These are phyloP conservation scores for Rutidosis leptorrhynchoides DNA, from an alignment of 129 eudicot genomes.

Conservation along the genomic window DNA sequence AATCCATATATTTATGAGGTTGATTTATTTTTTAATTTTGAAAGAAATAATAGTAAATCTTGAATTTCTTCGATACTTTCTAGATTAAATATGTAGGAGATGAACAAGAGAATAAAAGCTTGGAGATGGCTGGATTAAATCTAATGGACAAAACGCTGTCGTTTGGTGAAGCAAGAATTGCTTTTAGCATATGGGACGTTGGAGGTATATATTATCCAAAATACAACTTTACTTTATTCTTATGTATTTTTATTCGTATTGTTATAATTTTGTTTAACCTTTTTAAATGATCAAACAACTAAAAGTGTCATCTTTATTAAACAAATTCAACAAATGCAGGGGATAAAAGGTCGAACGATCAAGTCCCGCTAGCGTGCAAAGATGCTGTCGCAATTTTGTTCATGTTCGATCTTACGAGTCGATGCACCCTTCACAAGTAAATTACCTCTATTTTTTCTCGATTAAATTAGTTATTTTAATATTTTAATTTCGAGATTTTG, in stretches of 20 bases:
- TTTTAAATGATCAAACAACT: not conserved
- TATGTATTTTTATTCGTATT: not conserved
- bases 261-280: not conserved
- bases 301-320: not conserved
- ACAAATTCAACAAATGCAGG: constrained; percentile 40
- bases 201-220: constrained; percentile 64
- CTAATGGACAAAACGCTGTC: constrained; percentile 62
- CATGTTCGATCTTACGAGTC: constrained; percentile 96
- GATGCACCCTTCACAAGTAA: constrained; percentile 84
- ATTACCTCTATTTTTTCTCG: not conserved
- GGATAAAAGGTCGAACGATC: constrained; percentile 65
- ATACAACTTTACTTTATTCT: not conserved
- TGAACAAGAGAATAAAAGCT: constrained; percentile 56
- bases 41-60: not conserved
- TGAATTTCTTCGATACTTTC: constrained; percentile 22
- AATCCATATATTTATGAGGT: not conserved
- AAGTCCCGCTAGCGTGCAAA: constrained; percentile 94
- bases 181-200: constrained; percentile 87
- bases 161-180: constrained; percentile 74
- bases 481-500: not conserved
- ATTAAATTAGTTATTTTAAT: not conserved
- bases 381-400: constrained; percentile 91
- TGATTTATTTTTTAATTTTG: constrained; percentile 7
- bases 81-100: constrained; percentile 84
- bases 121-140: constrained; percentile 79